phyloP scores from a whole-genome alignment of 2,329 filamentous ascomycete species.

The Pseudogymnoascus sp. region DNA sequence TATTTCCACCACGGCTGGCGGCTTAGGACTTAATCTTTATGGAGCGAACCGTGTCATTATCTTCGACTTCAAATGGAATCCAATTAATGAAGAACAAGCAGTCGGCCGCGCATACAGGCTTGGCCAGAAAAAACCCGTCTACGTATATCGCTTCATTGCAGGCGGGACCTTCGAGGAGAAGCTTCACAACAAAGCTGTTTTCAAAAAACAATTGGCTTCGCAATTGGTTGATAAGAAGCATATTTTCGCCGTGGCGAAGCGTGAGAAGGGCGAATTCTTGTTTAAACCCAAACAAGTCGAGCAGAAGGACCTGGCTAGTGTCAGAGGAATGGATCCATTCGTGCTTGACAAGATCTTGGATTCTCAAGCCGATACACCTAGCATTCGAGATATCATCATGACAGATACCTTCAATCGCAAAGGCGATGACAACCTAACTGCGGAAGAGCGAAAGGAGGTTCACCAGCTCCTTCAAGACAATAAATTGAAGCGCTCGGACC shows the following conservation, averaged over 20 bases:
- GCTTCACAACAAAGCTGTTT: slow-evolving; percentile 64
- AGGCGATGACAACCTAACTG: slow-evolving; percentile 52
- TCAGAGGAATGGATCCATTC: slow-evolving; percentile 48
- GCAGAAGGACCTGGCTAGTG: slow-evolving; percentile 43
- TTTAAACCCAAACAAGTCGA: slow-evolving; percentile 44
- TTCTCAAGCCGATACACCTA: slow-evolving; percentile 34
- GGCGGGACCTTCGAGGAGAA: slow-evolving; percentile 73
- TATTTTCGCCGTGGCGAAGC: slow-evolving; percentile 55
- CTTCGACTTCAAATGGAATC: slow-evolving; percentile 76
- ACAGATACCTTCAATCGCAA: slow-evolving; percentile 68
- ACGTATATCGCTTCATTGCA: slow-evolving; percentile 71
- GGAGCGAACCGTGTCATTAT: slow-evolving; percentile 81
- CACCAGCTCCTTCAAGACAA: slow-evolving; percentile 35
- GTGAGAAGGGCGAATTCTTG: slow-evolving; percentile 46
- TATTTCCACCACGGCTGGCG: slow-evolving; percentile 76
- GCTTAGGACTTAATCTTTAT: slow-evolving; percentile 73
- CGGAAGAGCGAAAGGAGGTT: slow-evolving; percentile 51
- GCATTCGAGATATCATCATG: slow-evolving; percentile 50
- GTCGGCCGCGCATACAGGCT: slow-evolving; percentile 80
- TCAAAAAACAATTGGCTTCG: slow-evolving; percentile 72
- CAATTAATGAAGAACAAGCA: slow-evolving; percentile 74
- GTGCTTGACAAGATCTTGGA: slow-evolving; percentile 56
- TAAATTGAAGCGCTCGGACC: slow-evolving; percentile 23
- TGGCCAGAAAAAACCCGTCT: slow-evolving; percentile 71
- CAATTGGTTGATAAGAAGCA: slow-evolving; percentile 80